These are phyloP conservation scores for Murraya paniculata DNA, from an alignment of 345 rosid genomes.

Conservation along the genomic window DNA sequence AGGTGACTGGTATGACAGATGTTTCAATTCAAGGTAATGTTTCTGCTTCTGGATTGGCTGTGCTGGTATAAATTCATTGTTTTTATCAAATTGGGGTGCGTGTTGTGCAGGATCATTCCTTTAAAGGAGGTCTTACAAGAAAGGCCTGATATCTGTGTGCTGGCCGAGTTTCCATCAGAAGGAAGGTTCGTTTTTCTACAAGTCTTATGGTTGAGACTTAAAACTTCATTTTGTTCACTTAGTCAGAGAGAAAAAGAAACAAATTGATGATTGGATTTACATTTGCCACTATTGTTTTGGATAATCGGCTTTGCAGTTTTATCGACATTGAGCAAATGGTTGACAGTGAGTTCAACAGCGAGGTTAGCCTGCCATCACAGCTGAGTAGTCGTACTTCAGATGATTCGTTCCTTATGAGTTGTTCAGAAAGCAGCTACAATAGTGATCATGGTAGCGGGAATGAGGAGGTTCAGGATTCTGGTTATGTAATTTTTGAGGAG, in stretches of 20 bases:
- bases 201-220: neutral
- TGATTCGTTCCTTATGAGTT: constrained; percentile 44
- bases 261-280: constrained; percentile 5
- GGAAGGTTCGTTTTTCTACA: constrained; percentile 47
- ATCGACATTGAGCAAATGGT: constrained; percentile 52
- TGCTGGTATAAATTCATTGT: constrained; percentile 3
- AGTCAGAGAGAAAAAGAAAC: neutral
- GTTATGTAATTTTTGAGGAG: constrained; percentile 44
- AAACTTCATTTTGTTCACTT: neutral
- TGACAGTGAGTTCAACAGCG: constrained; percentile 52
- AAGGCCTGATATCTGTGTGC: constrained; percentile 65
- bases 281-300: constrained; percentile 4
- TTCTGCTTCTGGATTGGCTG: constrained; percentile 5
- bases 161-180: constrained; percentile 71
- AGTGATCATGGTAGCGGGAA: constrained; percentile 69
- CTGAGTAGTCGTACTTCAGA: constrained; percentile 41
- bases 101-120: constrained; percentile 56
- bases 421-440: constrained; percentile 62
- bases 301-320: constrained; percentile 51
- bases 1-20: constrained; percentile 53
- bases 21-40: constrained; percentile 50
- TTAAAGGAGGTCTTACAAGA: constrained; percentile 62
- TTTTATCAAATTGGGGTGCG: constrained; percentile 9
- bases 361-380: constrained; percentile 42
- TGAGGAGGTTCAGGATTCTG: constrained; percentile 57